Evolutionary conservation across 148 eudicot species (phyloP).

Genomic region (Limonium bicolor): DNA sequence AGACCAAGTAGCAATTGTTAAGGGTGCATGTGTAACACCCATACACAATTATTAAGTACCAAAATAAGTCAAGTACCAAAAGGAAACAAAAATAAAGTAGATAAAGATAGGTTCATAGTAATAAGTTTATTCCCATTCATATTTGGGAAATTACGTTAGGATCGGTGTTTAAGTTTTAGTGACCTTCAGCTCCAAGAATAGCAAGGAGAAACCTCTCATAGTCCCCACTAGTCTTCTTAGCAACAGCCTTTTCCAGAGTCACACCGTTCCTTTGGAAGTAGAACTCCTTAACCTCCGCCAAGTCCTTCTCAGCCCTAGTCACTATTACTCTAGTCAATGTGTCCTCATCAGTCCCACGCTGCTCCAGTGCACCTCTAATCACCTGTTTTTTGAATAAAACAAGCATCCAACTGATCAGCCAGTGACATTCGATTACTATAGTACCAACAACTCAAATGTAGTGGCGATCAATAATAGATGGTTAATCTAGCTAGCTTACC

Average conservation of each 20-base stretch:
- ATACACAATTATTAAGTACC: too few relatives aligned
- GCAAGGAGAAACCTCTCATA: slow-evolving; percentile 63
- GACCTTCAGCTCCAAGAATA: slow-evolving; percentile 35
- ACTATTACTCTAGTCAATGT: slow-evolving; percentile 58
- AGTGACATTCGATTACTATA: neutral
- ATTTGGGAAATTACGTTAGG: too few relatives aligned
- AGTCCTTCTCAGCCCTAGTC: slow-evolving; percentile 56
- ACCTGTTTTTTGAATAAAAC: slow-evolving; percentile 29
- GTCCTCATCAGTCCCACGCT: slow-evolving; percentile 49
- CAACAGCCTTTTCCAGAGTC: slow-evolving; percentile 40
- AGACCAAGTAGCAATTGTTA: too few relatives aligned
- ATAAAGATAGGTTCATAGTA: too few relatives aligned
- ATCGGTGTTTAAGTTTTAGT: too few relatives aligned
- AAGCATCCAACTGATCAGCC: neutral
- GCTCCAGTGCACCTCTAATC: slow-evolving; percentile 33
- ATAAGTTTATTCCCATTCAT: too few relatives aligned
- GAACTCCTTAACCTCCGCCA: slow-evolving; percentile 33
- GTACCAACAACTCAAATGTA: slow-evolving; percentile 20
- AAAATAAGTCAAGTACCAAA: too few relatives aligned
- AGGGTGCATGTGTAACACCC: too few relatives aligned
- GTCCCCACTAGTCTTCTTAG: slow-evolving; percentile 46
- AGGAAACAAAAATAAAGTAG: too few relatives aligned
- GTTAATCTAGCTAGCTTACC: slow-evolving; percentile 13
- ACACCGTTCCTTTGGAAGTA: slow-evolving; percentile 63
- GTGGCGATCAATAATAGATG: too few relatives aligned